Conservation (phyloP, 306 rosid species). For the Potentilla sterilis region DNA sequence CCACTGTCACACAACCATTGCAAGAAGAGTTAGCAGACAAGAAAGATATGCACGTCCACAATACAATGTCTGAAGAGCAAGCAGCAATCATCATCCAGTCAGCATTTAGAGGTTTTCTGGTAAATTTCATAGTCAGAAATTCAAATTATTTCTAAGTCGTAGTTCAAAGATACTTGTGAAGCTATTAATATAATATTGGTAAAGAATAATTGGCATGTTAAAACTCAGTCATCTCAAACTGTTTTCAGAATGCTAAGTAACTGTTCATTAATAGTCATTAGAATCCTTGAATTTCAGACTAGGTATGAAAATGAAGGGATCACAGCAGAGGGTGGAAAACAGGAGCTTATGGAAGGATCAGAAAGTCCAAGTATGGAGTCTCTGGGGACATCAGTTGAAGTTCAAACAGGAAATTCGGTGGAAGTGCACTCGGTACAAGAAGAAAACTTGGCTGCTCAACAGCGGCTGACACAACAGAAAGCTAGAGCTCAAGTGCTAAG, state of each 20-base stretch:
- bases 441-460: slow-evolving; percentile 41
- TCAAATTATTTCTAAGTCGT: not conserved
- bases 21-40: slow-evolving; percentile 29
- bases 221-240: not conserved
- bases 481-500: slow-evolving; percentile 48
- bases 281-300: slow-evolving; percentile 48
- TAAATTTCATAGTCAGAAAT: slow-evolving; percentile 20
- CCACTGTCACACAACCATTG: slow-evolving; percentile 50
- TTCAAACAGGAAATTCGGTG: slow-evolving; percentile 61
- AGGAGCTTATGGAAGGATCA: slow-evolving; percentile 30
- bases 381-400: slow-evolving; percentile 64
- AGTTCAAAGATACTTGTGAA: not conserved
- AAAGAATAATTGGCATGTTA: not conserved
- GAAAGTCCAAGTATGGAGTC: slow-evolving; percentile 58
- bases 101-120: slow-evolving; percentile 72
- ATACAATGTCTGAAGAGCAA: slow-evolving; percentile 47
- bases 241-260: not conserved
- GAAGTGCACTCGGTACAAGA: slow-evolving; percentile 55
- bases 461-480: slow-evolving; percentile 39
- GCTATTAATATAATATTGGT: not conserved
- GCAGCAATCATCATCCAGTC: slow-evolving; percentile 77
- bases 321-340: slow-evolving; percentile 19
- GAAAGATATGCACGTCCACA: slow-evolving; percentile 33
- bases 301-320: slow-evolving; percentile 41
- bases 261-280: not conserved